Evolutionary conservation across 1,284 basidiomycete genomes (phyloP), one percentile per base, ranked within the genome.

Genomic region (Rhizoctonia solani): DNA sequence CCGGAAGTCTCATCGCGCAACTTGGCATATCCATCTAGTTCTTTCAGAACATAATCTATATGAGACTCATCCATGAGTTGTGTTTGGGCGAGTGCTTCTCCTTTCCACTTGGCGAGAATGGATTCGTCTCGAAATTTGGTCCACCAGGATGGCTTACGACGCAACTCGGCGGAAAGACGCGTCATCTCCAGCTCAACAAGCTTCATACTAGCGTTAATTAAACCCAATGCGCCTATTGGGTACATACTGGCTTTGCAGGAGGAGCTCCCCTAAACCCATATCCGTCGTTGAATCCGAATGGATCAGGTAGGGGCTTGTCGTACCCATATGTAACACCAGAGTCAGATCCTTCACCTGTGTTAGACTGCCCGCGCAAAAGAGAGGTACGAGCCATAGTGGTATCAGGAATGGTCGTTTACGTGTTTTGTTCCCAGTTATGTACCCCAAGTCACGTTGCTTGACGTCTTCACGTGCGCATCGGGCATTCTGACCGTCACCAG

Each of bases 181-280:
- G 76, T 78, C 82, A 85, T 84, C 3, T 81, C 82, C 32, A 83
- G 73, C 58, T 84, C 83, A 30, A 75, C 73, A 1, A 84, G 75
- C 82, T 84, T 68, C 13, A 53, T 4, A 8, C 32, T 23, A 32
- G 25, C 4, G 19, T 32, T n/a, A 32, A 32, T 9, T 9, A 21
- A 37, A 4, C 3, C 23, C 4, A 37, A 34, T 34, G 14, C 29
- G 13, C n/a, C 5, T 6, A 21, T 9, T 6, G 3, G 4, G 30
- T 3, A 34, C 53, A 16, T 37, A 54, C 53, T 4, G 53, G 53
- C 23, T 54, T 54, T 11, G 53, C 53, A 4, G 32, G 37, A 16
- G 37, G 37, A 39, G 9, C 29, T 21, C 4, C 53, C 4, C 14
- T 32, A 32, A 37, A 4, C 4, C n/a, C 21, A 32, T 37, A 30